Conservation (phyloP, 306 rosid genomes). For the Quercus rubra region DNA sequence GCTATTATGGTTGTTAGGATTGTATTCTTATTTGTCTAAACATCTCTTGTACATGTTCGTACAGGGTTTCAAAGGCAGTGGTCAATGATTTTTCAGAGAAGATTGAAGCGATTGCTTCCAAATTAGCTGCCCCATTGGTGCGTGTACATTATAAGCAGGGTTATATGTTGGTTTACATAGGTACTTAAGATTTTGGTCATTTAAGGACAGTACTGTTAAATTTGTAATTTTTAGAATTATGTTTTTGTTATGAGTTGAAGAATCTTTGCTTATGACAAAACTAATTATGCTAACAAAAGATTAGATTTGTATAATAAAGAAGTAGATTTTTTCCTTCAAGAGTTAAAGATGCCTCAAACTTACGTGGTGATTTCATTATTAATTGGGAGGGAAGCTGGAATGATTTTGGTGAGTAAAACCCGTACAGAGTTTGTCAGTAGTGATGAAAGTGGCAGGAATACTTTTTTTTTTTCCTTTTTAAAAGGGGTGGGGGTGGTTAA, state of each 20-base stretch:
- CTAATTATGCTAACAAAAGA: not conserved
- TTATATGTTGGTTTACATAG: not conserved
- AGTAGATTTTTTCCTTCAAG: not conserved
- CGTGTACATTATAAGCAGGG: conserved; percentile 18
- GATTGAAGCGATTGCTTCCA: conserved; percentile 79
- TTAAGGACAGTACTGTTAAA: not conserved
- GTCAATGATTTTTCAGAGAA: conserved; percentile 78
- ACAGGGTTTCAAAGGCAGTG: conserved; percentile 75
- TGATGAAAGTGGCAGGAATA: not conserved
- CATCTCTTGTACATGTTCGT: conserved; percentile 13
- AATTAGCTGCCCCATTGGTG: conserved; percentile 47
- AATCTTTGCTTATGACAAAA: too few species aligned
- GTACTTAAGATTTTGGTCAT: conserved; percentile 9
- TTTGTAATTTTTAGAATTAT: not conserved
- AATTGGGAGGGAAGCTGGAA: not conserved
- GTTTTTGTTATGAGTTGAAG: not conserved
- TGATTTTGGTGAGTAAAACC: not conserved
- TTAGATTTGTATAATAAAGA: conserved; percentile 4
- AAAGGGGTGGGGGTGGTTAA: too few species aligned
- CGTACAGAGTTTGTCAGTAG: not conserved
- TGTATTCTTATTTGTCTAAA: conserved; percentile 3
- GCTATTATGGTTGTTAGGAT: conserved; percentile 4
- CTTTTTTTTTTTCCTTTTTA: too few species aligned
- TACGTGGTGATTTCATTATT: not conserved
- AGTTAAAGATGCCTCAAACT: not conserved